Evolutionary conservation across 2,329 filamentous ascomycete species (phyloP).

Genomic region (Aspergillus sp.): DNA sequence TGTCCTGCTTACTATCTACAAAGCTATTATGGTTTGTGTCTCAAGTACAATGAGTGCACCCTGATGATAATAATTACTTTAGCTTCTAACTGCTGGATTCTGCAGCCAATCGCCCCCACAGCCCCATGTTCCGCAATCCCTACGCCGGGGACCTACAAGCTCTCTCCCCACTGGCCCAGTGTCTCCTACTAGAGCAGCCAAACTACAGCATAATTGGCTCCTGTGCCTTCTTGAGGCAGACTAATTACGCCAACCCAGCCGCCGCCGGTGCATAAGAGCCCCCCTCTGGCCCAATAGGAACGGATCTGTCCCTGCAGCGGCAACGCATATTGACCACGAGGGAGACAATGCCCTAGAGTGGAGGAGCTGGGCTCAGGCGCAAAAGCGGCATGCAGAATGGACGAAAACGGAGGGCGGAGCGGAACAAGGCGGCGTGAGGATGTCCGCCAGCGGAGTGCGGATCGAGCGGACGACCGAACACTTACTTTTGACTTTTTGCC

Average conservation of each 20-base stretch:
- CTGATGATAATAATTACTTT: background rate
- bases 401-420: conserved; percentile 31
- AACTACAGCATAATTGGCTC: background rate
- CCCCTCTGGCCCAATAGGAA: background rate
- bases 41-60: background rate
- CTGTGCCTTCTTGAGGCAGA: background rate
- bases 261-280: background rate
- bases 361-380: conserved; percentile 1
- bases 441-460: conserved; percentile 16
- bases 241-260: background rate
- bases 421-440: conserved; percentile 23
- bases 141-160: background rate
- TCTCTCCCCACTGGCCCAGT: background rate
- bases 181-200: background rate
- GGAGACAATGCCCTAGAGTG: background rate
- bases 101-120: background rate
- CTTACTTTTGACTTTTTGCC: background rate
- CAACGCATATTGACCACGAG: background rate
- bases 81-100: background rate
- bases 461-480: background rate
- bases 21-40: background rate
- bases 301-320: background rate
- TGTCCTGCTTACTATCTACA: background rate
- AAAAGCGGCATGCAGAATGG: conserved; percentile 31
- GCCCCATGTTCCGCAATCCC: background rate